Base-by-base conservation (phyloP, 2,329 filamentous ascomycete species). In the Pseudopyricularia javanii region DNA sequence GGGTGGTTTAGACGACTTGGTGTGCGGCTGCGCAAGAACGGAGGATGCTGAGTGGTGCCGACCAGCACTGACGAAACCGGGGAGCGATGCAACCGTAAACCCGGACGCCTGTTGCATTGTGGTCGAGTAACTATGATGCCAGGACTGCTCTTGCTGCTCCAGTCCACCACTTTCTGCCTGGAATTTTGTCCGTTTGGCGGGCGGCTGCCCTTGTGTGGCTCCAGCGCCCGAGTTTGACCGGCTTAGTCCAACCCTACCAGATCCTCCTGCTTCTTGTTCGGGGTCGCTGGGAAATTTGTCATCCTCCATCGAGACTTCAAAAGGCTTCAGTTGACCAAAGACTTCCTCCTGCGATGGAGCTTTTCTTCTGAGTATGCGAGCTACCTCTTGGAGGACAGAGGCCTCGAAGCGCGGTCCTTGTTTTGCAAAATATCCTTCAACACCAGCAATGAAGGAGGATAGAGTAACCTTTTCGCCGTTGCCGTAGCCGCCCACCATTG, bases 351-450 rank as follows among this genome's bases (percentile, higher is more conserved):
- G 70, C 1, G 74, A 66, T 9, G 87, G 85, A 34, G 80, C 74
- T 1, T 73, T 65, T 54, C 88, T 77, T 7, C 77, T 68, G 4
- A 96, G 70, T 17, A 95, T 91, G 49, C 75, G 80, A 4, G 86
- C 85, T 7, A 93, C 78, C 30, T 80, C 78, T 37, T 76, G 73
- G 11, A 93, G 73, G 1, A 82, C 73, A 1, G 72, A 70, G 33
- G 78, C 74, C 34, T 83, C 74, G 49, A 95, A 79, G 0, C 79
- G 80, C 1, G 91, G 88, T 0, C 90, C 91, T 59, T 79, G 78
- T 26, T 76, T 73, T 33, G 75, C 56, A 78, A 79, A 65, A 67
- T 57, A 56, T 20, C 74, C n/a, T 26, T 47, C 56, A 74, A 80
- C 60, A 64, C 75, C 70, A 0, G 80, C 75, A 20, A 96, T 70